Conservation (phyloP, 345 rosid species). For the Pelargonium nanum region DNA sequence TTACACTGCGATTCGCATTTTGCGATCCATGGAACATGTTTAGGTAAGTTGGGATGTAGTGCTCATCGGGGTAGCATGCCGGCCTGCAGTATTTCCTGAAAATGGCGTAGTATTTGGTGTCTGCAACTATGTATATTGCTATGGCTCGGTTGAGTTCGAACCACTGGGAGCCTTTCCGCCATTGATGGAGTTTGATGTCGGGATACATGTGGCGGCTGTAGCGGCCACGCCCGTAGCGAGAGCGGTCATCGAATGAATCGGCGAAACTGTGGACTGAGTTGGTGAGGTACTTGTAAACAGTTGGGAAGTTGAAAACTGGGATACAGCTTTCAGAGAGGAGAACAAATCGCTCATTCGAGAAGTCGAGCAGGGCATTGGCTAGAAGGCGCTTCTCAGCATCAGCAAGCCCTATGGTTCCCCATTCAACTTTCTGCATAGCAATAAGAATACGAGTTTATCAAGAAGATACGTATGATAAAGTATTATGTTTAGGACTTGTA, state of each 20-base stretch:
- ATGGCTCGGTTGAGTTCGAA: constrained; percentile 65
- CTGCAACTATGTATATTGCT: constrained; percentile 57
- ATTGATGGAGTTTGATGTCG: constrained; percentile 57
- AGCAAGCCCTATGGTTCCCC: constrained; percentile 61
- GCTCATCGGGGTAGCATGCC: constrained; percentile 89
- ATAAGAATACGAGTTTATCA: no score
- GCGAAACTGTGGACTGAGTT: constrained; percentile 59
- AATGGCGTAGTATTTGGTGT: constrained; percentile 51
- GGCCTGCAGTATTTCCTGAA: constrained; percentile 71
- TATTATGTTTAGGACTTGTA: no score
- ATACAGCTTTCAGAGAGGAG: constrained; percentile 93
- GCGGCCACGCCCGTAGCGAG: constrained; percentile 90
- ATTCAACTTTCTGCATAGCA: constrained; percentile 44
- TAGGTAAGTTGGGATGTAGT: constrained; percentile 68
- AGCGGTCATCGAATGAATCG: constrained; percentile 72
- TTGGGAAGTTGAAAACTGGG: constrained; percentile 68
- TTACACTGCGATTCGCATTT: constrained; percentile 64
- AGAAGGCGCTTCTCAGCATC: constrained; percentile 89
- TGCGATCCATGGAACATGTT: constrained; percentile 68
- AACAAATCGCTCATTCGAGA: constrained; percentile 74
- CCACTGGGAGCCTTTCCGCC: constrained; percentile 95
- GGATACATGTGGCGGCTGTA: constrained; percentile 84
- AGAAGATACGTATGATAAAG: no score
- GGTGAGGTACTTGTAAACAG: constrained; percentile 59
- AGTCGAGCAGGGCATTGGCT: constrained; percentile 76